A percentile compares a stretch with the other conserved stretches of the same genome.
These are phyloP conservation scores for Fusarium pseudograminearum DNA, from an alignment of 2,329 filamentous ascomycete genomes.

Conservation along the genomic window DNA sequence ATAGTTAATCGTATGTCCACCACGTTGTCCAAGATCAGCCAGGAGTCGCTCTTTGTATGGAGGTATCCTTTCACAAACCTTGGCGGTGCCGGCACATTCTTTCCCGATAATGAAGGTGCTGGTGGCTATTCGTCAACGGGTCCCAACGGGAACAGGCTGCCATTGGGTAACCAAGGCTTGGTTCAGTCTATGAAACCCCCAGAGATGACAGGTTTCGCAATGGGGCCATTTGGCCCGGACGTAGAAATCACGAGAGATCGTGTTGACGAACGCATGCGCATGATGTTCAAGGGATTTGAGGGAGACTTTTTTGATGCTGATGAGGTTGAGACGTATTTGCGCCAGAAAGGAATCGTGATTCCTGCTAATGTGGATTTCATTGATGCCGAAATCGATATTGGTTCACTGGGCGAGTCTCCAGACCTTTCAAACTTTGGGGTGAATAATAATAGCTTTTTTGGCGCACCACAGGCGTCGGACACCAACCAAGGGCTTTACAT, in stretches of 20 bases:
- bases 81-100: conserved; percentile 77
- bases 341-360: conserved; percentile 71
- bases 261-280: conserved; percentile 62
- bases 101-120: conserved; percentile 48
- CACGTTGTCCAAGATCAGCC: conserved; percentile 49
- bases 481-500: conserved; percentile 15
- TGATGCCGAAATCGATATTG: conserved; percentile 66
- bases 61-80: conserved; percentile 72
- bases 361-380: conserved; percentile 71
- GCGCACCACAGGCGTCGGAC: not conserved
- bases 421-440: conserved; percentile 10
- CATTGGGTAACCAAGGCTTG: conserved; percentile 56
- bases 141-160: conserved; percentile 10
- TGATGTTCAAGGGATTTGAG: conserved; percentile 71
- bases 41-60: conserved; percentile 67
- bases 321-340: conserved; percentile 81
- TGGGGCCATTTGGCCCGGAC: conserved; percentile 62
- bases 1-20: conserved; percentile 59
- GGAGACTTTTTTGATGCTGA: conserved; percentile 82
- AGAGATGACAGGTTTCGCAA: conserved; percentile 50
- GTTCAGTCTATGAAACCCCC: conserved; percentile 41
- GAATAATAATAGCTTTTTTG: conserved; percentile 30
- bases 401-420: conserved; percentile 51
- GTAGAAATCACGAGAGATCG: conserved; percentile 55
- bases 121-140: not conserved